Percentiles rank a stretch among this genome's conserved stretches.
Conservation (phyloP, 2,329 filamentous ascomycete genomes). For the Fusarium sterilihyphosum region DNA sequence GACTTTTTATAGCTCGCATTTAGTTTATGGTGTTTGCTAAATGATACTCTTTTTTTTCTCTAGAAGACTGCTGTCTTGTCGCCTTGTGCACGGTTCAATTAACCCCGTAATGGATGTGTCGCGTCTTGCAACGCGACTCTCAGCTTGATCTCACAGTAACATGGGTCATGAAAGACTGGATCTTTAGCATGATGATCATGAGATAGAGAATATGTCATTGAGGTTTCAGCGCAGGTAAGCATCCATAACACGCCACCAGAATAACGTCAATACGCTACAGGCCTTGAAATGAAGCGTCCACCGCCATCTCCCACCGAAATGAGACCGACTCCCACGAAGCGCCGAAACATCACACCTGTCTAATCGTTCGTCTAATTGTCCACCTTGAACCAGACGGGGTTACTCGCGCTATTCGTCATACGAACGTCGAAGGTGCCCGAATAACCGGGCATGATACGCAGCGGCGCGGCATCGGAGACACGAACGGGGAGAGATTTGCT, state of each 20-base stretch:
- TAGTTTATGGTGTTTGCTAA: slow-evolving; percentile 21
- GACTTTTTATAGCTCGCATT: slow-evolving; percentile 22
- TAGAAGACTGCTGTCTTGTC: not conserved
- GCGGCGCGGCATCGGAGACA: not conserved
- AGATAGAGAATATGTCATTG: not conserved
- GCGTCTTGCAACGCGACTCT: not conserved
- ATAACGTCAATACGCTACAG: not conserved
- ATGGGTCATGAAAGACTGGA: not conserved
- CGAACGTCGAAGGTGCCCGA: not conserved
- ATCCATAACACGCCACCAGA: not conserved
- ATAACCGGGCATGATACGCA: not conserved
- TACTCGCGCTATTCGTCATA: not conserved
- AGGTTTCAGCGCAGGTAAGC: not conserved
- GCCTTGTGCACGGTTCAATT: not conserved
- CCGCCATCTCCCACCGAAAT: not conserved
- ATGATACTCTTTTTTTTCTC: slow-evolving; percentile 10
- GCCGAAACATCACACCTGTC: not conserved
- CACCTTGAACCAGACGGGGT: slow-evolving; percentile 18
- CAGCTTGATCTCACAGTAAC: not conserved
- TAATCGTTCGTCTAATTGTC: not conserved
- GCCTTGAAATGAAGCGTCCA: not conserved
- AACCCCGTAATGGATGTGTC: not conserved
- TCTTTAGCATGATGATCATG: not conserved
- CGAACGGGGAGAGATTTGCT: not conserved
- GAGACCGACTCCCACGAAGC: not conserved